Conservation (phyloP, 495 filamentous ascomycete species). For the Podospora pseudocomata region DNA sequence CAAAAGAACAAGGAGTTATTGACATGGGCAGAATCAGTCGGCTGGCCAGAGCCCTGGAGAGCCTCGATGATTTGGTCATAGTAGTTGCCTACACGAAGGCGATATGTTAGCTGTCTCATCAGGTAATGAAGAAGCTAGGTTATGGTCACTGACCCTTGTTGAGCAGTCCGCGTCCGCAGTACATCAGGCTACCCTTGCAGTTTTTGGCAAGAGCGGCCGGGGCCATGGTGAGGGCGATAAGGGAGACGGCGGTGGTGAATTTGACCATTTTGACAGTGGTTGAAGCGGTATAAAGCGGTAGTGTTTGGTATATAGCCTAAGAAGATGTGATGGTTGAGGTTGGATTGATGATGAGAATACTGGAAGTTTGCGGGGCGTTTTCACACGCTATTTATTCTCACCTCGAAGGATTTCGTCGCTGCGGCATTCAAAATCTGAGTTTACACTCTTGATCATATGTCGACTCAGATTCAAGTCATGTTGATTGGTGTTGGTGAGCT, state of each 20-base stretch:
- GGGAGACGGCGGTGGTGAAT: background rate
- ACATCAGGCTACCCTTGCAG: background rate
- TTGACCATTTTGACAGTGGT: background rate
- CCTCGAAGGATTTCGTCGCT: background rate
- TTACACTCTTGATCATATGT: background rate
- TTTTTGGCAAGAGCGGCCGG: background rate
- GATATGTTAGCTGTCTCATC: background rate
- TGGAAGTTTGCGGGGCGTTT: background rate
- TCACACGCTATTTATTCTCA: background rate
- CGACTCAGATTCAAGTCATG: background rate
- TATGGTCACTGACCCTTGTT: slow-evolving; percentile 2
- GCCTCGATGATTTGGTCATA: slow-evolving; percentile 5
- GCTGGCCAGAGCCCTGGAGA: slow-evolving; percentile 1
- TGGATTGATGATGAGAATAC: background rate
- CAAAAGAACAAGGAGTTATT: slow-evolving; percentile 1
- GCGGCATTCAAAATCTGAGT: background rate
- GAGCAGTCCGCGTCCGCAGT: slow-evolving; percentile 4
- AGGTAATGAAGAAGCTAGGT: background rate
- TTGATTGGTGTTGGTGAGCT: background rate
- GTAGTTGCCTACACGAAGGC: background rate
- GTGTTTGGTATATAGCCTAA: background rate
- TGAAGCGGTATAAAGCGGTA: background rate
- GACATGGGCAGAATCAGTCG: background rate
- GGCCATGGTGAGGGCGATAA: background rate
- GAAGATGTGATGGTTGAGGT: background rate